Conservation (phyloP, 2,329 filamentous ascomycete genomes). For the Fusarium nygamai region DNA sequence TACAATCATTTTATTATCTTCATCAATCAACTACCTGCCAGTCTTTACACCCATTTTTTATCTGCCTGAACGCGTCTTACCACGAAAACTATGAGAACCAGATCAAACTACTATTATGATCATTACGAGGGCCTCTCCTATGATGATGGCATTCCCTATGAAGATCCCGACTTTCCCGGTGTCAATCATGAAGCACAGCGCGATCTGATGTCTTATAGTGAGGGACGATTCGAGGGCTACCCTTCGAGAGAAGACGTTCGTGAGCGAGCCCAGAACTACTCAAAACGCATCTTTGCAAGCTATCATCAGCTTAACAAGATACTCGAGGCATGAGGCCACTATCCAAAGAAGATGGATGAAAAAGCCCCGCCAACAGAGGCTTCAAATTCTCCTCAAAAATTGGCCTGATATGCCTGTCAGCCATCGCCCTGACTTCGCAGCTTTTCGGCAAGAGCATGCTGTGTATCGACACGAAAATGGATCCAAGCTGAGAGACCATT, state of each 20-base stretch:
- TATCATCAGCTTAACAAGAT: constrained; percentile 42
- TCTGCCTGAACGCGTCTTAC: not conserved
- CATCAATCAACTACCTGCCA: too few species aligned
- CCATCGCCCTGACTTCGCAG: constrained; percentile 63
- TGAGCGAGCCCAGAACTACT: not conserved
- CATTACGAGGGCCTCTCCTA: not conserved
- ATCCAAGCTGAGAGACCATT: constrained; percentile 47
- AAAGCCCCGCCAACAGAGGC: constrained; percentile 58
- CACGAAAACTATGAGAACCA: not conserved
- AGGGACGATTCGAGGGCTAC: rapidly evolving
- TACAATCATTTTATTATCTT: not conserved
- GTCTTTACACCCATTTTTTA: too few species aligned
- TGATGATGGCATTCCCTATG: rapidly evolving
- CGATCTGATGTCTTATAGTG: not conserved
- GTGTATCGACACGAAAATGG: constrained; percentile 16
- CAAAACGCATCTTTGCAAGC: not conserved
- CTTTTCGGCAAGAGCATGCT: constrained; percentile 41
- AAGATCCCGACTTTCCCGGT: not conserved
- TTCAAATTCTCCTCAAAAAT: constrained; percentile 55
- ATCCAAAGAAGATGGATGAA: constrained; percentile 66
- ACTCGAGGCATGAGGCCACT: constrained; percentile 59
- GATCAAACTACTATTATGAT: not conserved
- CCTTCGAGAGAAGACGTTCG: not conserved
- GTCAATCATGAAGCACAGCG: not conserved
- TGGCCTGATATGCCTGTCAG: constrained; percentile 60